Percentiles rank a stretch among this genome's conserved stretches.
phyloP scores from a whole-genome alignment of 2,329 filamentous ascomycete genomes.

The Diaporthe sp. region DNA sequence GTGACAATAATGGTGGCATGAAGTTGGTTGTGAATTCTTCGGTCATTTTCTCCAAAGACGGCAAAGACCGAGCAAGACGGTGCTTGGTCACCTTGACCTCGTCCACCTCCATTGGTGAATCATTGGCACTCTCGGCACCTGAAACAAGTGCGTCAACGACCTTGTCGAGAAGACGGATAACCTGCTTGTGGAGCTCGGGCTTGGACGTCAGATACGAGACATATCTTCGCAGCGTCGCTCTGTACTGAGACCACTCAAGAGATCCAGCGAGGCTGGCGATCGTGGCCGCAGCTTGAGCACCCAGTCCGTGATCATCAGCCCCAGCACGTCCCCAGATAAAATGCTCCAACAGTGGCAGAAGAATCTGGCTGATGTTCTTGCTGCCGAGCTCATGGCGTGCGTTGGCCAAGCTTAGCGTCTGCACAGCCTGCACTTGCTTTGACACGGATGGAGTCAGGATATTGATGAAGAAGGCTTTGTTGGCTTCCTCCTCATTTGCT shows the following conservation, averaged over 20 bases:
- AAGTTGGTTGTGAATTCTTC: conserved; percentile 82
- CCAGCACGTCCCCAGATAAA: conserved; percentile 88
- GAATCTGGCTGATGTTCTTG: conserved; percentile 86
- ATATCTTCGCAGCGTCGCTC: conserved; percentile 86
- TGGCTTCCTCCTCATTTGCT: conserved; percentile 73
- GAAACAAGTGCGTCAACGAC: conserved; percentile 82
- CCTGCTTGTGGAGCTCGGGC: conserved; percentile 86
- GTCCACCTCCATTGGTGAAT: conserved; percentile 58
- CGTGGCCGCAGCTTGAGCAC: conserved; percentile 86
- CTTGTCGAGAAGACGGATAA: conserved; percentile 85
- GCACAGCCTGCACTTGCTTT: conserved; percentile 86
- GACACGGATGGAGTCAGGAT: conserved; percentile 91
- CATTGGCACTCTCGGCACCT: conserved; percentile 59
- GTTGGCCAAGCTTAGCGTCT: conserved; percentile 80
- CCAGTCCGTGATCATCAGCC: conserved; percentile 85
- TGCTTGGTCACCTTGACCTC: conserved; percentile 48
- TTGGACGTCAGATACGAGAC: conserved; percentile 85
- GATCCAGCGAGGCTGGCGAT: conserved; percentile 82
- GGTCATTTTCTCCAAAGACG: conserved; percentile 75
- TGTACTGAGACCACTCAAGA: conserved; percentile 92
- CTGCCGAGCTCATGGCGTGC: conserved; percentile 75
- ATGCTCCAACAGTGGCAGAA: conserved; percentile 92
- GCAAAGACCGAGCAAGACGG: conserved; percentile 75
- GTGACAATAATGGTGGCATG: conserved; percentile 83
- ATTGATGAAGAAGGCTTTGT: conserved; percentile 89